These are phyloP conservation scores for Tetracladium setigerum DNA, from an alignment of 495 filamentous ascomycete species.

Conservation along the genomic window DNA sequence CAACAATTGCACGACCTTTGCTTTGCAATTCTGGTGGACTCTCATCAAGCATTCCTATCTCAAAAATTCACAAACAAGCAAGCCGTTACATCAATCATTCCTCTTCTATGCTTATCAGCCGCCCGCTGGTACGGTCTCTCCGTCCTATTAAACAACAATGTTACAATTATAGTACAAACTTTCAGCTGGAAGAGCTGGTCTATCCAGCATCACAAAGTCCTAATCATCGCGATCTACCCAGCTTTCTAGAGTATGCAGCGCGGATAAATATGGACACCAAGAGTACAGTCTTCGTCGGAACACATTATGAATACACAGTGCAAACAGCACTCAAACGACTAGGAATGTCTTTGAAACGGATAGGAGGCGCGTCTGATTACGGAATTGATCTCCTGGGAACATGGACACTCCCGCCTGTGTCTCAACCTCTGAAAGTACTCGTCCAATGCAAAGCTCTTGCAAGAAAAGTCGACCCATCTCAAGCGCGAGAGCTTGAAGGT, in stretches of 20 bases:
- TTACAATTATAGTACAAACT: slow-evolving; percentile 22
- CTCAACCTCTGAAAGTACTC: slow-evolving; percentile 51
- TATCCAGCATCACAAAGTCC: slow-evolving; percentile 37
- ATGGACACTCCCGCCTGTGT: slow-evolving; percentile 56
- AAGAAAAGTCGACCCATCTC: slow-evolving; percentile 49
- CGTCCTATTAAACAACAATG: slow-evolving; percentile 9
- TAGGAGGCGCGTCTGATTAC: slow-evolving; percentile 65
- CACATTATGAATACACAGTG: slow-evolving; percentile 66
- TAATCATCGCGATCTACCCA: slow-evolving; percentile 57
- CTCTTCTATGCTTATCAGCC: slow-evolving; percentile 7
- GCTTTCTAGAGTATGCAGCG: slow-evolving; percentile 65
- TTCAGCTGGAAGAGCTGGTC: slow-evolving; percentile 23
- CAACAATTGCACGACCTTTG: neutral
- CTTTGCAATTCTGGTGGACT: too few relatives aligned
- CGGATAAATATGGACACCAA: slow-evolving; percentile 41
- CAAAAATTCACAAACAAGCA: slow-evolving; percentile 1
- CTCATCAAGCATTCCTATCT: neutral
- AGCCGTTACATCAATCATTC: neutral
- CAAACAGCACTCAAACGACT: slow-evolving; percentile 50
- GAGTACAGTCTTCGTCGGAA: slow-evolving; percentile 54
- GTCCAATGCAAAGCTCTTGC: slow-evolving; percentile 75
- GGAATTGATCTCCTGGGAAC: slow-evolving; percentile 82
- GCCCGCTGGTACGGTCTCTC: neutral
- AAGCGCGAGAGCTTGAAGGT: slow-evolving; percentile 81
- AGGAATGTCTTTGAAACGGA: slow-evolving; percentile 60